Evolutionary conservation across 2,329 filamentous ascomycete species (phyloP).

Genomic region (Ophiostoma populinum): DNA sequence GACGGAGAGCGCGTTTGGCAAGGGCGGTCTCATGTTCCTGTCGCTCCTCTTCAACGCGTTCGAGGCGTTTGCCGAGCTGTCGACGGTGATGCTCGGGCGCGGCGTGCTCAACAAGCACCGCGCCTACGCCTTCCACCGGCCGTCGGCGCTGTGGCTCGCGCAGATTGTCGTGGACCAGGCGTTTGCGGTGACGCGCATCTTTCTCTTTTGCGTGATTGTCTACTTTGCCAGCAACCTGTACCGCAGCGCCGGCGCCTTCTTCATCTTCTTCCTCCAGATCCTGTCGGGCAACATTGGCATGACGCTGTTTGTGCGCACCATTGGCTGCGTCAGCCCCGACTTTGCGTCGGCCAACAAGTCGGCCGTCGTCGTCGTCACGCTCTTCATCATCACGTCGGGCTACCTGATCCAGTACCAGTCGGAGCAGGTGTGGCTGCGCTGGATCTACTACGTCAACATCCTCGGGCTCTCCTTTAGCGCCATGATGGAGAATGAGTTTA

Average conservation of each 20-base stretch:
- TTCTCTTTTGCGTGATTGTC: conserved; percentile 57
- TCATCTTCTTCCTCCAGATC: conserved; percentile 58
- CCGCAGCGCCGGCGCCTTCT: conserved; percentile 58
- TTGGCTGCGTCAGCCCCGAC: conserved; percentile 59
- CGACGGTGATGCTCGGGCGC: conserved; percentile 49
- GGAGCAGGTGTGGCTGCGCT: conserved; percentile 59
- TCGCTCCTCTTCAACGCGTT: conserved; percentile 75
- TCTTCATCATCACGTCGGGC: conserved; percentile 67
- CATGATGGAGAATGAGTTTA: conserved; percentile 81
- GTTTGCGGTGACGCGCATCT: conserved; percentile 52
- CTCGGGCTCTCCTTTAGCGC: conserved; percentile 59
- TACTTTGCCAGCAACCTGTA: conserved; percentile 63
- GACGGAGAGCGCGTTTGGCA: conserved; percentile 57
- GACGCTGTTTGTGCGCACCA: conserved; percentile 61
- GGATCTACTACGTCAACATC: conserved; percentile 65
- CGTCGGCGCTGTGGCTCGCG: conserved; percentile 66
- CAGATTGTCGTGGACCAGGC: conserved; percentile 66
- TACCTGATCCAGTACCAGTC: conserved; percentile 69
- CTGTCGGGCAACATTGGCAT: conserved; percentile 52
- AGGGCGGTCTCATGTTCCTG: conserved; percentile 68
- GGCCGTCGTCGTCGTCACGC: conserved; percentile 59
- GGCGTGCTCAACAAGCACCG: conserved; percentile 71
- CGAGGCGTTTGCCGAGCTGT: conserved; percentile 65
- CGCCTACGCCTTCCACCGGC: conserved; percentile 67
- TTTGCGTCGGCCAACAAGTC: conserved; percentile 79